Evolutionary conservation across 257 asterid genomes (phyloP), one percentile per base, ranked within the genome.

Genomic region (Anisodus tanguticus): DNA sequence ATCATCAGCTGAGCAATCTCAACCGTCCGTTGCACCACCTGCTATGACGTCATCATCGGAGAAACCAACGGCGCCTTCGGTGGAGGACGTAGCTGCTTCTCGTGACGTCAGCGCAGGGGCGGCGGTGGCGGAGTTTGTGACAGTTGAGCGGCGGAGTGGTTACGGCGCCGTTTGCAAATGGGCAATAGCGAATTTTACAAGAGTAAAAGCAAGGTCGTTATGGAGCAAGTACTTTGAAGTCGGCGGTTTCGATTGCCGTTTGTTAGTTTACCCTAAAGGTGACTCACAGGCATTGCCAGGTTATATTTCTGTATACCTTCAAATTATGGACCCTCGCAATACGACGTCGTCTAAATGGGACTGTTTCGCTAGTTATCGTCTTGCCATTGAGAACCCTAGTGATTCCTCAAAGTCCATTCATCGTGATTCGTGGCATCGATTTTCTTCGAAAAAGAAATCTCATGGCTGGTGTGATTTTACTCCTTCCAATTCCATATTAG

Each of bases 381-480:
- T 95, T 59, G 91, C 98, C 84, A 89, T 95, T 74, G 97, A 93
- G 53, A 91, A 94, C 71, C 84, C 92, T 43, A 64, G 72, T 2
- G 98, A 95, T 86, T 35, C 90, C 9, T 86, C 97, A 0, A 95
- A 95, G 89, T 92, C 98, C 7, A 90, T 94, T 84, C 98, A 92
- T 89, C 88, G 98, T 10, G 99, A 95, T 81, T 93, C 97, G 81
- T 95, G 99, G 99, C 99, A 95, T 84, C 92, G 99, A 3, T 95
- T 95, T 68, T 94, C 98, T 0, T 89, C 97, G 59, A 95, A 93
- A 89, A 95, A 95, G 90, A 95, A 94, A 88, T 95, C 99, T 37
- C 99, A 95, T 64, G 99, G 99, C 26, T 95, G 99, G 99, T 95
- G 99, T 84, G 99, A 95, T 92, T 95, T 95, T 49, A 95, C 98